Conservation (phyloP, 768 basidiomycete species). For the Boletus tylopilopsis region DNA sequence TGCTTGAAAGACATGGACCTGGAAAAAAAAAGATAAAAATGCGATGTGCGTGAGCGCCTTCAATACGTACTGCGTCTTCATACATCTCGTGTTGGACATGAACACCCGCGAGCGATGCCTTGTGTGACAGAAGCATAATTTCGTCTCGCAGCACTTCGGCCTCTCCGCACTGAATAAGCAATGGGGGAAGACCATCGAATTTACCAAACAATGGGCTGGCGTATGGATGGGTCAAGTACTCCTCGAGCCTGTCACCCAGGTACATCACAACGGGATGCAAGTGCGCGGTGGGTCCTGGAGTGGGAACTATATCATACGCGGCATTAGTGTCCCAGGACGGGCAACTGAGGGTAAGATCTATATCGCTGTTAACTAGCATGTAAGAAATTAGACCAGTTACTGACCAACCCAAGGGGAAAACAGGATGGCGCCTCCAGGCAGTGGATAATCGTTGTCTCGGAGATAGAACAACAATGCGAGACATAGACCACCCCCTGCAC, state of each 20-base stretch:
- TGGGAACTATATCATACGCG: constrained; percentile 77
- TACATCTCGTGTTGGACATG: constrained; percentile 84
- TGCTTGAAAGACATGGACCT: constrained; percentile 91
- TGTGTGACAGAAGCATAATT: constrained; percentile 86
- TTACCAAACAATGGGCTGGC: constrained; percentile 94
- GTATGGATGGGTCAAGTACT: constrained; percentile 93
- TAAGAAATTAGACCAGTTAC: constrained; percentile 29
- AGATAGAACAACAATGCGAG: constrained; percentile 91
- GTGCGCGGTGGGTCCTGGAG: constrained; percentile 71
- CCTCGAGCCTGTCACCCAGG: constrained; percentile 73
- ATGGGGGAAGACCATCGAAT: constrained; percentile 78
- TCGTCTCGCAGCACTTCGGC: constrained; percentile 96
- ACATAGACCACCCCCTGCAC: constrained; percentile 86
- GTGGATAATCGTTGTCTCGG: constrained; percentile 80
- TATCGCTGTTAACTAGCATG: constrained; percentile 6
- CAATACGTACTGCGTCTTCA: constrained; percentile 74
- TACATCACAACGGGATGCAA: constrained; percentile 94
- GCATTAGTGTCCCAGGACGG: constrained; percentile 98
- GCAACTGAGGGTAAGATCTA: constrained; percentile 94
- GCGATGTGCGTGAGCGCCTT: not conserved
- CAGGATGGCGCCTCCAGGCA: constrained; percentile 83
- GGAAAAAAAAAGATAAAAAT: constrained; percentile 4
- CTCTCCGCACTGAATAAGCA: constrained; percentile 90
- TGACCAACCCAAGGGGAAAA: constrained; percentile 95
- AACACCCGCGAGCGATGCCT: constrained; percentile 84